Evolutionary conservation across 495 filamentous ascomycete genomes (phyloP).

Genomic region (Letharia columbiana): DNA sequence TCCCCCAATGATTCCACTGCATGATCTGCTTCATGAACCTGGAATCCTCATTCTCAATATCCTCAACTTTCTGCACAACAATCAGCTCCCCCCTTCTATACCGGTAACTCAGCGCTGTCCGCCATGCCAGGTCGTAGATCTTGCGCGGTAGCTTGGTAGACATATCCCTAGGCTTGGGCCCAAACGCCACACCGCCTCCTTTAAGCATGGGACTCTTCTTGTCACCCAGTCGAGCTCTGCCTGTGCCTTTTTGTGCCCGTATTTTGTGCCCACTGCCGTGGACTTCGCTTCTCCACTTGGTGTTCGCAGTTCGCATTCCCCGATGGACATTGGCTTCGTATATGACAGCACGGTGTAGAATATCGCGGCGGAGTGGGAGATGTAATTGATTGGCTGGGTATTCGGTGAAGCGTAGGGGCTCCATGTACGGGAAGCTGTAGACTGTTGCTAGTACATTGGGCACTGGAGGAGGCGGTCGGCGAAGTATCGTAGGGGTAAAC

Average conservation of each 20-base stretch:
- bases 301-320: constrained; percentile 67
- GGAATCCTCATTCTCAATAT: constrained; percentile 47
- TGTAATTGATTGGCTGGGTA: constrained; percentile 75
- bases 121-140: constrained; percentile 93
- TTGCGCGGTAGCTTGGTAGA: constrained; percentile 72
- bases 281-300: constrained; percentile 78
- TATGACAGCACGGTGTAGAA: constrained; percentile 84
- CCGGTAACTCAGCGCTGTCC: constrained; percentile 86
- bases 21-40: constrained; percentile 59
- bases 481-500: constrained; percentile 23
- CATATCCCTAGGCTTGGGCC: constrained; percentile 86
- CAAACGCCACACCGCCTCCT: constrained; percentile 80
- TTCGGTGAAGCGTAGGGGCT: constrained; percentile 67
- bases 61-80: constrained; percentile 64
- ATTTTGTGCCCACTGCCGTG: constrained; percentile 73
- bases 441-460: constrained; percentile 67
- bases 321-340: constrained; percentile 88
- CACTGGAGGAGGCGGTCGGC: constrained; percentile 32
- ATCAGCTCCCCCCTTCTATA: constrained; percentile 80
- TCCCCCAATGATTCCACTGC: constrained; percentile 61
- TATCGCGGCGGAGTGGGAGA: constrained; percentile 80
- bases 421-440: constrained; percentile 83
- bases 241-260: constrained; percentile 74
- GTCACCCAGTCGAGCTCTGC: constrained; percentile 67
- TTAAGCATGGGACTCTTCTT: constrained; percentile 73